Conservation (phyloP, 2,329 filamentous ascomycete species). For the Alternaria triticimaculans region DNA sequence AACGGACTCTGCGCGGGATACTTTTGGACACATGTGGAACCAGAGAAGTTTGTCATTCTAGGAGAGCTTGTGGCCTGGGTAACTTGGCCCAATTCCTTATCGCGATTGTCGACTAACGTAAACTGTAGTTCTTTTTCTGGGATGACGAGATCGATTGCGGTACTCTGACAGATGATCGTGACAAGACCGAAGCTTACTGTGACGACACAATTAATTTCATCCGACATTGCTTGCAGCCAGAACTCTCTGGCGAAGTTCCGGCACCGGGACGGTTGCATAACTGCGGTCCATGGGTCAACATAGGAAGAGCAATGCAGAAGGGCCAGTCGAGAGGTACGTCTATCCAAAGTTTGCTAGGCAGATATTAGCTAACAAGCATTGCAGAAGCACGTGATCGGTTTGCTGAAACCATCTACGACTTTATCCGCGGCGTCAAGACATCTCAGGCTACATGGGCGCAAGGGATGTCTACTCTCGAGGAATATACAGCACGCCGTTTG, state of each 20-base stretch:
- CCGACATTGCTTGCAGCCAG: constrained; percentile 11
- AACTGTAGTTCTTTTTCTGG: constrained; percentile 15
- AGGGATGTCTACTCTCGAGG: constrained; percentile 9
- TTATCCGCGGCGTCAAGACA: constrained; percentile 6
- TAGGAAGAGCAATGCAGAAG: constrained; percentile 13
- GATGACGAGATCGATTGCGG: constrained; percentile 19
- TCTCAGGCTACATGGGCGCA: constrained; percentile 13
- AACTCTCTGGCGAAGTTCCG: constrained; percentile 6
- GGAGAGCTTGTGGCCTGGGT: constrained; percentile 14
- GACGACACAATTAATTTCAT: constrained; percentile 13
- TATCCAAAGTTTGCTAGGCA: too few species aligned
- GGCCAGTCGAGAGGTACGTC: constrained; percentile 12
- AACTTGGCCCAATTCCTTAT: not conserved
- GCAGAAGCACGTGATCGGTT: constrained; percentile 15
- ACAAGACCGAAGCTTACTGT: constrained; percentile 16
- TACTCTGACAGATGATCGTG: constrained; percentile 10
- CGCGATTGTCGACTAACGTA: not conserved
- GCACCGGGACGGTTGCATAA: constrained; percentile 15
- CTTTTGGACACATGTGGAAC: constrained; percentile 10
- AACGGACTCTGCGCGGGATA: constrained; percentile 9
- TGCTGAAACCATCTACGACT: constrained; percentile 13
- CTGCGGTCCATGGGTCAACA: constrained; percentile 13
- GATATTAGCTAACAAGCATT: not conserved
- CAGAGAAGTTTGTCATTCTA: constrained; percentile 4
- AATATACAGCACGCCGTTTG: constrained; percentile 12